Conservation (phyloP, 2,329 filamentous ascomycete species). For the Aspergillus carbonarius region DNA sequence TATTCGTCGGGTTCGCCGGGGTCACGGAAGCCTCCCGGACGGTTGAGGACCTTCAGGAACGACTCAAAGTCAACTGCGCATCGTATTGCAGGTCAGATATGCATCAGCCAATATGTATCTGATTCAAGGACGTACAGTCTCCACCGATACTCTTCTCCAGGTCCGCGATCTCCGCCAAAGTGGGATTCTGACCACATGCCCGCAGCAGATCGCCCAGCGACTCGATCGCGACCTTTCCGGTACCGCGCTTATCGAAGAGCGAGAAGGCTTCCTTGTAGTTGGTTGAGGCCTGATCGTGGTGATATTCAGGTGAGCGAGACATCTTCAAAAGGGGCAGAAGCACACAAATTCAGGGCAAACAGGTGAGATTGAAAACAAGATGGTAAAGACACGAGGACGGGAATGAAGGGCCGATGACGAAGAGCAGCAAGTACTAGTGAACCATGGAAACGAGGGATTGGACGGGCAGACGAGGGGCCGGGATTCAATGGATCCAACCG, state of each 20-base stretch:
- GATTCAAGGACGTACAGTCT: constrained; percentile 64
- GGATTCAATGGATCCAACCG: constrained; percentile 4
- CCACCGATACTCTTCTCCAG: constrained; percentile 85
- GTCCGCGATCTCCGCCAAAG: constrained; percentile 85
- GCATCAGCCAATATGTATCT: neutral
- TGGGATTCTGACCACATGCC: constrained; percentile 97
- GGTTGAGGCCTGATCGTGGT: constrained; percentile 64
- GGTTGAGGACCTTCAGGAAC: constrained; percentile 95
- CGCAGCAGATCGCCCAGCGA: constrained; percentile 90
- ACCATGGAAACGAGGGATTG: constrained; percentile 16
- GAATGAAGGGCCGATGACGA: neutral
- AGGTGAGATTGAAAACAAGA: constrained; percentile 11
- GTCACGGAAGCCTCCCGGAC: constrained; percentile 96
- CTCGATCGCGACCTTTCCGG: constrained; percentile 82
- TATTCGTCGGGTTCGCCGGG: constrained; percentile 98
- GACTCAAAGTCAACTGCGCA: constrained; percentile 89
- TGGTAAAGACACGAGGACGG: constrained; percentile 3
- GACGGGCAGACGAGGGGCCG: constrained; percentile 7
- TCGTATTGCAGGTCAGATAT: neutral
- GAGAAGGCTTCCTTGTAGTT: constrained; percentile 99
- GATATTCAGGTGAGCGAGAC: constrained; percentile 22
- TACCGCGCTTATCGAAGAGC: constrained; percentile 99
- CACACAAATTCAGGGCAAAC: neutral
- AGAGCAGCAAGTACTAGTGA: constrained; percentile 7
- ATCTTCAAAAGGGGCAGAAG: constrained; percentile 3